Evolutionary conservation across 306 rosid genomes (phyloP), one percentile per base, ranked within the genome.

Genomic region (Ziziphus jujuba): DNA sequence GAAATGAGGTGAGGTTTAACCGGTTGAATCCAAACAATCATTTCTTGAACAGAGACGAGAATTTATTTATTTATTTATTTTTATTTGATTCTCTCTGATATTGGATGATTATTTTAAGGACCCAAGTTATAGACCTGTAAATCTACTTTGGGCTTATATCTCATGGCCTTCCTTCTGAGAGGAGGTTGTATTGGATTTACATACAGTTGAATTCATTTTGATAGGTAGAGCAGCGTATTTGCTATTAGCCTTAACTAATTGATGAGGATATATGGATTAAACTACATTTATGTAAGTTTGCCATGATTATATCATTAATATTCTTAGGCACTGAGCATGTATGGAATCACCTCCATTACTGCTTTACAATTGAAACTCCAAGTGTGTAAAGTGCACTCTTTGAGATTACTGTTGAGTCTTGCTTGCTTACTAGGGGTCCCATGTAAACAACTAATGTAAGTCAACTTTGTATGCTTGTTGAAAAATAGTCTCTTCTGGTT

Each of bases 1-100:
- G 97, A 72, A 62, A 73, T 11, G 98, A 93, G 93, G 98, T 90
- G 68, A 71, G 77, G 48, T 33, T 59, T 57, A 21, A 40, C 24
- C 21, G 8, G 33, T 13, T 63, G 35, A 28, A 72, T 3, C 23
- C 23, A 19, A 9, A 20, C 5, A 19, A 40, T 21, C 28, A 9
- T 2, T 55, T 43, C 25, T 9, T 20, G 22, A 36, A 58, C 22
- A 40, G n/a, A 17, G n/a, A 34, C 52, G 23, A 34, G 44, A 38
- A 61, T 68, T 65, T 15, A 10, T 53, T 17, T 63, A 44, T n/a
- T 22, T 36, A 28, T 54, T 3, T n/a, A 7, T 63, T 51, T n/a
- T 22, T 36, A 28, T 54, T 3, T n/a, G 13, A 8, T 48, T 64
- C 38, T 23, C 47, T 64, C 54, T 36, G 35, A 31, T 38, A 1